These are phyloP conservation scores for Symbiodinium pilosum DNA, from an alignment of 73 alveolate genomes.

Conservation along the genomic window DNA sequence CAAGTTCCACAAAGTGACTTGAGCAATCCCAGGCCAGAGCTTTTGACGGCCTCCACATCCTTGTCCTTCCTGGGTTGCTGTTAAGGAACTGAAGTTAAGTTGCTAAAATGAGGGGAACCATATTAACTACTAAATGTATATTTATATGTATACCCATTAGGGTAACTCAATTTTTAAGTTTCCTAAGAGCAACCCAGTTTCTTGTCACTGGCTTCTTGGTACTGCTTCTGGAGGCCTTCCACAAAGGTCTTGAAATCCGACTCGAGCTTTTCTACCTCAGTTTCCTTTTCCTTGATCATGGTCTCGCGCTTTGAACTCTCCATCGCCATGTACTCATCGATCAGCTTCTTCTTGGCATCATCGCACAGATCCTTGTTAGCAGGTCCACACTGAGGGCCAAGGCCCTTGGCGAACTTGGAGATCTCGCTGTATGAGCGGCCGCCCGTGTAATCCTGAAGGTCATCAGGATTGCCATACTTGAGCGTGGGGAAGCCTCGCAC, in stretches of 20 bases:
- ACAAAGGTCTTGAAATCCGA: constrained; percentile 78
- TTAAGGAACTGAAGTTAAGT: too few relatives aligned
- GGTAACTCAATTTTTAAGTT: too few relatives aligned
- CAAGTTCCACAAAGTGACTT: too few relatives aligned
- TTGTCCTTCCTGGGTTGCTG: too few relatives aligned
- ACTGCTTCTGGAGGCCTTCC: constrained; percentile 71
- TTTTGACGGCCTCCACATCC: too few relatives aligned
- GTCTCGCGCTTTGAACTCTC: too few relatives aligned
- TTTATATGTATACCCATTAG: too few relatives aligned
- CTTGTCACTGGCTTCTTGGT: constrained; percentile 5
- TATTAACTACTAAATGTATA: too few relatives aligned
- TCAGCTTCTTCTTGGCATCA: constrained; percentile 37
- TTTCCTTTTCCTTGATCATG: constrained; percentile 7
- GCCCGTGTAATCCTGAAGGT: constrained; percentile 63
- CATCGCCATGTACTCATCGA: background rate
- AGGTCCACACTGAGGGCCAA: constrained; percentile 80
- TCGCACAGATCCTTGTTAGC: constrained; percentile 54
- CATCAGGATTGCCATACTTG: constrained; percentile 50
- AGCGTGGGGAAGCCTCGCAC: constrained; percentile 27
- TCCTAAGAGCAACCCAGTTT: too few relatives aligned
- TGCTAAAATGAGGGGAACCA: too few relatives aligned
- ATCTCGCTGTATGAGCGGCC: constrained; percentile 31
- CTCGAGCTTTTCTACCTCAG: constrained; percentile 42
- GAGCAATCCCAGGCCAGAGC: too few relatives aligned
- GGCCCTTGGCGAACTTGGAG: constrained; percentile 58